phyloP scores from a whole-genome alignment of 139 green algal genomes.

The Zygnema cylindricum region DNA sequence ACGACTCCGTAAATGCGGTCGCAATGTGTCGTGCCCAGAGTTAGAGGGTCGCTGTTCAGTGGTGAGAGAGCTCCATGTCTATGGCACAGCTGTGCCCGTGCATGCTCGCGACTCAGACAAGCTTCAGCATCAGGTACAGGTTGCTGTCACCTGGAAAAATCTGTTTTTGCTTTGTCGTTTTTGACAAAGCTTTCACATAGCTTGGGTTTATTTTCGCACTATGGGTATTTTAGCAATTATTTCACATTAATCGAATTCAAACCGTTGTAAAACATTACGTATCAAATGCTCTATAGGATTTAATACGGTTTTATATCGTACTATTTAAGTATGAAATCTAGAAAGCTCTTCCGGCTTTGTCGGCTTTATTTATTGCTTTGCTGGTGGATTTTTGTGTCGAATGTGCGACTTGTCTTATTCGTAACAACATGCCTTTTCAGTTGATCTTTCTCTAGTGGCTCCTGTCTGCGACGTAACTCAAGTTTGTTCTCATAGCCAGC shows the following conservation, averaged over 20 bases:
- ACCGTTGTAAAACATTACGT: no score
- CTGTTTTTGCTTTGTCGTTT: constrained; percentile 4
- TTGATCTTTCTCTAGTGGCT: no score
- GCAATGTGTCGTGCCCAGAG: constrained; percentile 66
- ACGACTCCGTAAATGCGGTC: constrained; percentile 64
- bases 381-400: neutral
- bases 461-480: no score
- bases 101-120: constrained; percentile 80
- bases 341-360: neutral
- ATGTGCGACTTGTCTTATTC: no score
- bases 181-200: no score
- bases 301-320: neutral
- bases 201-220: no score
- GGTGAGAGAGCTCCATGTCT: constrained; percentile 97
- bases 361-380: neutral
- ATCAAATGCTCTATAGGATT: neutral
- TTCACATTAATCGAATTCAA: no score
- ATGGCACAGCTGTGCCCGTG: constrained; percentile 93
- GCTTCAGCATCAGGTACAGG: constrained; percentile 86
- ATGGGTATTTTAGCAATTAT: no score
- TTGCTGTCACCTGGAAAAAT: neutral
- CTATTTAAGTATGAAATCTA: no score
- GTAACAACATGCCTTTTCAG: no score
- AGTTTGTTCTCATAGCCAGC: no score
- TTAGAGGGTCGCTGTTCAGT: constrained; percentile 83